Conservation (phyloP, 2,329 filamentous ascomycete genomes). For the Fusarium sp. region DNA sequence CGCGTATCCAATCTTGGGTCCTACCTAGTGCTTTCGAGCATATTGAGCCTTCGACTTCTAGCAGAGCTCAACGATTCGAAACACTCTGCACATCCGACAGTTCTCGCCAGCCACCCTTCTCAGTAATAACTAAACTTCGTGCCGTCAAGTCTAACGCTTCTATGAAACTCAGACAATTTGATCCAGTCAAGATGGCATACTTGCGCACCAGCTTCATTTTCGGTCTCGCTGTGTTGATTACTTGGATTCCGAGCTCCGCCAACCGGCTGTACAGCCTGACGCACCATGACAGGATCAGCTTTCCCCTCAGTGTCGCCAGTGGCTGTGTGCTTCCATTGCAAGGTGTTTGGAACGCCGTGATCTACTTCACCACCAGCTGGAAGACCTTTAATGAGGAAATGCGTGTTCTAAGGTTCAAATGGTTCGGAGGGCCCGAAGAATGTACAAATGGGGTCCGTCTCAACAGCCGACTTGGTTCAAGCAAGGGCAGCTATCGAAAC, state of each 20-base stretch:
- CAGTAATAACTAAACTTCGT: constrained; percentile 37
- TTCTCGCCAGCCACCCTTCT: constrained; percentile 5
- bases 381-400: constrained; percentile 43
- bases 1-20: constrained; percentile 39
- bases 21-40: constrained; percentile 26
- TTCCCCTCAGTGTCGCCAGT: constrained; percentile 72
- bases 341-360: constrained; percentile 81
- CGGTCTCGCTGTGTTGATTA: constrained; percentile 66
- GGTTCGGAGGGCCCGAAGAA: not conserved
- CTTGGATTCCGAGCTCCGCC: constrained; percentile 72
- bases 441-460: constrained; percentile 34
- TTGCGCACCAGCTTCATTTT: constrained; percentile 69
- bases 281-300: constrained; percentile 60
- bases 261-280: constrained; percentile 77
- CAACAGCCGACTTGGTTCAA: constrained; percentile 40
- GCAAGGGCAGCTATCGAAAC: constrained; percentile 29
- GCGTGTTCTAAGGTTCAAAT: constrained; percentile 20
- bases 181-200: constrained; percentile 68
- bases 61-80: constrained; percentile 40
- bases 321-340: constrained; percentile 79
- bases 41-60: constrained; percentile 16
- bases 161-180: constrained; percentile 48
- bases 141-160: constrained; percentile 43
- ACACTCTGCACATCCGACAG: constrained; percentile 44
- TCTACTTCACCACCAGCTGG: constrained; percentile 76